Percentiles rank a stretch among this genome's conserved stretches.
These are phyloP conservation scores for Fraxinus americana DNA, from an alignment of 257 asterid genomes.

Conservation along the genomic window DNA sequence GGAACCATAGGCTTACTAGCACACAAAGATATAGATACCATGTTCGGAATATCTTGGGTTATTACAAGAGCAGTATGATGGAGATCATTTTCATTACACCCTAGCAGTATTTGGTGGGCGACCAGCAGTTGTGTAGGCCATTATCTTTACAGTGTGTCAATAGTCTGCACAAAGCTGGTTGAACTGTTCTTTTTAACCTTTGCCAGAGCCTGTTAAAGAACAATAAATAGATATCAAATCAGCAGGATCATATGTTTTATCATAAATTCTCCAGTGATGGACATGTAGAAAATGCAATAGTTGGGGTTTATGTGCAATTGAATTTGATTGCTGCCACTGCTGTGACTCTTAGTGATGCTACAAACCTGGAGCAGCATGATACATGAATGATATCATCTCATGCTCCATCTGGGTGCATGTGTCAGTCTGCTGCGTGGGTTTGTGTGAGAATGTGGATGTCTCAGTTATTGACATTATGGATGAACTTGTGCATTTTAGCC, in stretches of 20 bases:
- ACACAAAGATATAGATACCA: neutral
- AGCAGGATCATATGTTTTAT: neutral
- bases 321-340: neutral
- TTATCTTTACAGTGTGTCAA: neutral
- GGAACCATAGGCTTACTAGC: neutral
- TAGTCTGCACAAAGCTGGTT: neutral
- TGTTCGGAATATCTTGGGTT: neutral
- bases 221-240: neutral
- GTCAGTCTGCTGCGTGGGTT: conserved; percentile 13
- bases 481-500: neutral
- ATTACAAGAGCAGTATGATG: neutral
- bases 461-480: neutral
- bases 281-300: neutral
- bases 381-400: neutral
- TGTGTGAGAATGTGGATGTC: conserved; percentile 12
- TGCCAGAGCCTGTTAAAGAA: neutral
- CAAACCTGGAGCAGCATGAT: neutral
- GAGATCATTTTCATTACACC: neutral
- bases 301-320: neutral
- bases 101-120: neutral
- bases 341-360: neutral
- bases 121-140: no score
- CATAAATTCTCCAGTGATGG: neutral
- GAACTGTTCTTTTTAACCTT: neutral
- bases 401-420: conserved; percentile 8